phyloP scores from a whole-genome alignment of 2,329 filamentous ascomycete species.

The Fusarium liriodendri region DNA sequence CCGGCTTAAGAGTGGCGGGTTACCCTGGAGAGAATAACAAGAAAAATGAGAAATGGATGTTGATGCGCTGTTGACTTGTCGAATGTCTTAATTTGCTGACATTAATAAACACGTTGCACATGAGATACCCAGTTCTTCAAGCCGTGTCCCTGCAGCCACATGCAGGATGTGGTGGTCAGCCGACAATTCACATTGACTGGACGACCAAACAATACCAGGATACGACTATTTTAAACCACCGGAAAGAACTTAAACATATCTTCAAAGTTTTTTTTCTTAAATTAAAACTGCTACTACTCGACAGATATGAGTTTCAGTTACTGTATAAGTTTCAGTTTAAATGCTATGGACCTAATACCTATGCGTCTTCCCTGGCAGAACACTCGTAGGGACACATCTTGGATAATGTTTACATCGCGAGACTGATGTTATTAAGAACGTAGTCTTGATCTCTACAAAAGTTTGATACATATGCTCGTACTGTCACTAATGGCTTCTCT shows the following conservation, averaged over 20 bases:
- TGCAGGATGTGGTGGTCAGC: neutral
- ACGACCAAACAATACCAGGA: too few species aligned
- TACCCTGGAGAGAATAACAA: neutral
- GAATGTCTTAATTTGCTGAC: too few species aligned
- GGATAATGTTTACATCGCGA: neutral
- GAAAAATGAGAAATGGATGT: neutral
- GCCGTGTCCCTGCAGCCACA: neutral
- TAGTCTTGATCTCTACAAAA: too few species aligned
- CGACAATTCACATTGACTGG: neutral
- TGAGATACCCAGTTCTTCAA: neutral
- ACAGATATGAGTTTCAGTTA: too few species aligned
- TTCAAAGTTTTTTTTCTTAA: neutral
- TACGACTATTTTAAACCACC: too few species aligned
- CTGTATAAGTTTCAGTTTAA: too few species aligned
- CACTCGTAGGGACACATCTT: too few species aligned
- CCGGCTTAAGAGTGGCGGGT: slow-evolving; percentile 9
- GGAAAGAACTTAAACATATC: neutral
- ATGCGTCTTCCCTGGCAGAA: too few species aligned
- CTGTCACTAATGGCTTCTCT: neutral
- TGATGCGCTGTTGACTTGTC: too few species aligned
- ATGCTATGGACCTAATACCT: too few species aligned
- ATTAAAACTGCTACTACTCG: too few species aligned
- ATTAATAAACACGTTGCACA: neutral
- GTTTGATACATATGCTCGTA: too few species aligned
- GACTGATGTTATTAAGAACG: neutral